Percentiles rank a stretch among this genome's conserved stretches.
These are phyloP conservation scores for Bjerkandera adusta DNA, from an alignment of 1,284 basidiomycete genomes.

Conservation along the genomic window DNA sequence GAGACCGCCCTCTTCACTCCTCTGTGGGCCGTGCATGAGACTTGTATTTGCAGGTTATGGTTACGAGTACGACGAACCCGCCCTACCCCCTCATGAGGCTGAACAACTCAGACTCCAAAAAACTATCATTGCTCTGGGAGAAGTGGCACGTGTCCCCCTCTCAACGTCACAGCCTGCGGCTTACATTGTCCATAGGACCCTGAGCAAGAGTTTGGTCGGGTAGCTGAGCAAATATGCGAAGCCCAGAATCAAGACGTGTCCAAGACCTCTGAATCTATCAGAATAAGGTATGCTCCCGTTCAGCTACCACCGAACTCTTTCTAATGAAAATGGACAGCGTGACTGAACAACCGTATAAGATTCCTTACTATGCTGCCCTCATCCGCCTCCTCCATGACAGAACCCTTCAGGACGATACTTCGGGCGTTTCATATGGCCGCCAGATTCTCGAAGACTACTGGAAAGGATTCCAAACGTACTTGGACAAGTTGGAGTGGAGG, in stretches of 20 bases:
- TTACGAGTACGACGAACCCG: too few species aligned
- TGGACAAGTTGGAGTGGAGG: conserved; percentile 88
- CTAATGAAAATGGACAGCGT: conserved; percentile 42
- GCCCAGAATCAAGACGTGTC: conserved; percentile 56
- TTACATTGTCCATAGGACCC: conserved; percentile 51
- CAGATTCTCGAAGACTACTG: conserved; percentile 86
- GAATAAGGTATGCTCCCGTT: conserved; percentile 54
- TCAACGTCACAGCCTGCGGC: neutral
- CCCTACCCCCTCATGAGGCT: too few species aligned
- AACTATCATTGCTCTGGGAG: conserved; percentile 73
- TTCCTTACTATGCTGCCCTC: conserved; percentile 84
- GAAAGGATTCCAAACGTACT: conserved; percentile 81
- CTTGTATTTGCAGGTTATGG: conserved; percentile 1
- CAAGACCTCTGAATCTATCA: conserved; percentile 71
- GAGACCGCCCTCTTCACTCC: conserved; percentile 16
- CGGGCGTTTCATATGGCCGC: conserved; percentile 53
- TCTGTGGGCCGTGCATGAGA: neutral
- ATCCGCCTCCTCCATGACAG: conserved; percentile 66
- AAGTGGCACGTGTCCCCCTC: conserved; percentile 64
- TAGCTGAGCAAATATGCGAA: conserved; percentile 64
- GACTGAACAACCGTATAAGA: conserved; percentile 90
- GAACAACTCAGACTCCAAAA: too few species aligned
- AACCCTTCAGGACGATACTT: conserved; percentile 32
- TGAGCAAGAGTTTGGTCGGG: conserved; percentile 62
- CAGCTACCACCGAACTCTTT: conserved; percentile 1